Base-by-base conservation (phyloP, 2,329 filamentous ascomycete genomes). In the Tolypocladium pustulatum region DNA sequence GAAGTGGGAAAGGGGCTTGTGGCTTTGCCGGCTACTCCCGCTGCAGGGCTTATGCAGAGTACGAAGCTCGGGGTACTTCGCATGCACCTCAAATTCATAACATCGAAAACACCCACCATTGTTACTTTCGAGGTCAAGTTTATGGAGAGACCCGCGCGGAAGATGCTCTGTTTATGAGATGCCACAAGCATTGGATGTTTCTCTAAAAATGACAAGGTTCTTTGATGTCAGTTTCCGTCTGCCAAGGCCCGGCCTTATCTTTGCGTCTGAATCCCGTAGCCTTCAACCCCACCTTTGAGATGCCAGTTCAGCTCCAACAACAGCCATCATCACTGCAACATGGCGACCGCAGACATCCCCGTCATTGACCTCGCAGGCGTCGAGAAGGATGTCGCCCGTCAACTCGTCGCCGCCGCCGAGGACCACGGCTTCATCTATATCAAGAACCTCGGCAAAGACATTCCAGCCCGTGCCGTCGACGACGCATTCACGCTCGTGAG, bases 401-500 rank as follows among this genome's bases (percentile, higher is more conserved):
- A 85, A 62, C 80, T 97, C 49, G 84, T 97, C 49, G 82, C 88
- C 61, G 93, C 93, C 1, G 92, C 91, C 2, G 83, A 85, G 41
- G 85, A 87, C 57, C 88, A 91, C 73, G 93, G 93, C 61, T 97
- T 97, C 72, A 83, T 97, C 61, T 97, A 94, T 70, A 85, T 97
- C 67, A 87, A 85, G 68, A 92, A 90, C 68, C 81, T 84, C 27
- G 87, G 86, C 51, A 78, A 79, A 15, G 84, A 88, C 61, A 90
- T 97, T 54, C 77, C 87, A 0, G 73, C 80, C 0, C 73, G 80
- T 34, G 81, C 86, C 57, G 84, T 97, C 46, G 80, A 89, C 12
- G 76, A 78, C 52, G 86, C 88, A 10, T 97, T 97, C 76, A 75
- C 80, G 17, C 72, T 96, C 68, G 91, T 94, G 77, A 65, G 74